A percentile compares a stretch with the other conserved stretches of the same genome.
Evolutionary conservation across 345 rosid genomes (phyloP).

Genomic region (Moringa oleifera): DNA sequence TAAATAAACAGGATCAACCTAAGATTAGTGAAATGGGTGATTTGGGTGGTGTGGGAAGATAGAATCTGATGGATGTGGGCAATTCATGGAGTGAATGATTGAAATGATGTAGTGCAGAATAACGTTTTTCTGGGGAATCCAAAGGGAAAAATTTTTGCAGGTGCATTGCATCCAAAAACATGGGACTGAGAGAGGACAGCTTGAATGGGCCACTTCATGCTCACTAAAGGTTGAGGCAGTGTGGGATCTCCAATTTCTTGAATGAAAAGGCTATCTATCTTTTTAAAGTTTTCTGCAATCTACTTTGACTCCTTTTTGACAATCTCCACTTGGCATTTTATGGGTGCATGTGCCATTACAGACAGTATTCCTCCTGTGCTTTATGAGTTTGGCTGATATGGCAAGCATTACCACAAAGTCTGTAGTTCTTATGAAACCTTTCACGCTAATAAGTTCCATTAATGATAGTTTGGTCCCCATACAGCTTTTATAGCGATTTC

Average conservation of each 20-base stretch:
- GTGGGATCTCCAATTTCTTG: conserved; percentile 24
- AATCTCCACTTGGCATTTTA: too few species aligned
- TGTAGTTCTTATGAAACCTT: too few species aligned
- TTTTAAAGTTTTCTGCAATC: too few species aligned
- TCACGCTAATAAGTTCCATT: too few species aligned
- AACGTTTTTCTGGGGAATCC: background rate
- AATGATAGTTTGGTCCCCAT: too few species aligned
- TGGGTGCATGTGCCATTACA: too few species aligned
- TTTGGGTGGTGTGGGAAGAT: conserved; percentile 14
- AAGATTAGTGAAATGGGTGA: conserved; percentile 19
- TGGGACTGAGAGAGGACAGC: conserved; percentile 26
- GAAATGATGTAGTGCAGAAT: conserved; percentile 11
- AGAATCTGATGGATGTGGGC: conserved; percentile 36
- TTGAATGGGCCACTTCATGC: conserved; percentile 43
- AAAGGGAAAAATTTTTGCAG: conserved; percentile 6
- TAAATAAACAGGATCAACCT: conserved; percentile 10
- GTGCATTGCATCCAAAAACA: conserved; percentile 36
- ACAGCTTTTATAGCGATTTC: too few species aligned
- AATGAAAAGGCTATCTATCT: background rate
- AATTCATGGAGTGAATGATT: conserved; percentile 30
- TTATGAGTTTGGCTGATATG: background rate
- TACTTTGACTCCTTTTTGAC: too few species aligned
- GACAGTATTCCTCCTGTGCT: too few species aligned
- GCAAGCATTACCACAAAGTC: background rate
- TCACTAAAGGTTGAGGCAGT: conserved; percentile 31